phyloP scores from a whole-genome alignment of 2,329 filamentous ascomycete species.

The Colletotrichum lentis region DNA sequence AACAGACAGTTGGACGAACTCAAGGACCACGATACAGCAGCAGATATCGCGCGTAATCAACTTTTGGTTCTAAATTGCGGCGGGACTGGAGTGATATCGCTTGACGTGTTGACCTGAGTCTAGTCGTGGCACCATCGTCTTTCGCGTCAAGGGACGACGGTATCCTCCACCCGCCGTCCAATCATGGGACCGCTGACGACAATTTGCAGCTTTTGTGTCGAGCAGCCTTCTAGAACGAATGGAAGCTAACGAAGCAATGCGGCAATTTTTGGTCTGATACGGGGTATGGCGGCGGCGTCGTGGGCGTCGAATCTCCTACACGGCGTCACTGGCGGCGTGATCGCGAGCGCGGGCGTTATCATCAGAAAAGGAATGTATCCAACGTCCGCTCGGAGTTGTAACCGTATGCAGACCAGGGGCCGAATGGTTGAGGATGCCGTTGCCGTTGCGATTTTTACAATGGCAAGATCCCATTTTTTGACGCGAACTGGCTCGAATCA shows the following conservation, averaged over 20 bases:
- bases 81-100: not conserved
- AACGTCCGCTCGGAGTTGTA: constrained; percentile 12
- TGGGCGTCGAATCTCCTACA: not conserved
- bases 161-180: constrained; percentile 17
- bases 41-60: not conserved
- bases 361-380: not conserved
- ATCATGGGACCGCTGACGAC: not conserved
- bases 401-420: constrained; percentile 11
- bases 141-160: constrained; percentile 8
- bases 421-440: not conserved
- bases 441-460: not conserved
- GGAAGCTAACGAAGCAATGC: not conserved
- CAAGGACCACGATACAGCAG: not conserved
- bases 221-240: constrained; percentile 26
- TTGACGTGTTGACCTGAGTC: constrained; percentile 13
- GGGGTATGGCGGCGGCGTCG: not conserved
- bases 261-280: constrained; percentile 18
- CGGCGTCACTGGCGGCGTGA: not conserved
- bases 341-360: constrained; percentile 24
- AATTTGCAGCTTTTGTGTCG: not conserved
- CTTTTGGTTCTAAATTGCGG: constrained; percentile 8
- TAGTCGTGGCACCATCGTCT: constrained; percentile 10
- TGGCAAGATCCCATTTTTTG: not conserved
- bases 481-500: not conserved
- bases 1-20: not conserved